Percentiles rank a stretch among this genome's conserved stretches.
Conservation (phyloP, 176 grass and related monocot genomes). For the Musa schizocarpa region DNA sequence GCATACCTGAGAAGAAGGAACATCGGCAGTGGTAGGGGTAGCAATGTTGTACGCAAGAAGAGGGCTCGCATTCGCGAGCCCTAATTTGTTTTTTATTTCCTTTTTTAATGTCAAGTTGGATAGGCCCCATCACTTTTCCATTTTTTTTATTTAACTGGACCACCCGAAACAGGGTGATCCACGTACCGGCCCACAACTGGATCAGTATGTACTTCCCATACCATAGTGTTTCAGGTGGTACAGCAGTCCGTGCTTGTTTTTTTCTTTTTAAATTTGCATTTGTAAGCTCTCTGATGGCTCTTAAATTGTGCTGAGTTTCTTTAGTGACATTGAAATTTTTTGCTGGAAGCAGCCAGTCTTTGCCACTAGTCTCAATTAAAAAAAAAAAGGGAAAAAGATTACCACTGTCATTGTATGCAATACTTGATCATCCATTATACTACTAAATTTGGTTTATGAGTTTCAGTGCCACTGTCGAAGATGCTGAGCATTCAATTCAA, state of each 20-base stretch:
- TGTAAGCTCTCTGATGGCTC: background rate
- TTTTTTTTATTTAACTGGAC: too few species aligned
- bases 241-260: background rate
- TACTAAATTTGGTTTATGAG: slow-evolving; percentile 12
- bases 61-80: too few species aligned
- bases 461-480: slow-evolving; percentile 67
- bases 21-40: too few species aligned
- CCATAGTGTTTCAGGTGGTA: too few species aligned
- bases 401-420: background rate
- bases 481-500: slow-evolving; percentile 71
- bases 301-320: background rate
- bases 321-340: background rate
- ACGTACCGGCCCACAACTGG: too few species aligned
- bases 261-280: background rate
- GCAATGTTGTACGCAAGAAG: too few species aligned
- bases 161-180: too few species aligned
- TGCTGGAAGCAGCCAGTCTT: background rate
- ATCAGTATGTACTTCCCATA: too few species aligned
- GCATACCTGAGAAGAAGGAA: too few species aligned
- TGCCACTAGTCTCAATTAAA: background rate
- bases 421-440: background rate
- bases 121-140: too few species aligned
- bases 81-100: too few species aligned
- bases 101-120: too few species aligned
- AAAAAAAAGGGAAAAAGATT: background rate